These are phyloP conservation scores for Hyparrhenia diplandra DNA, from an alignment of 176 grass and related monocot genomes.

Conservation along the genomic window DNA sequence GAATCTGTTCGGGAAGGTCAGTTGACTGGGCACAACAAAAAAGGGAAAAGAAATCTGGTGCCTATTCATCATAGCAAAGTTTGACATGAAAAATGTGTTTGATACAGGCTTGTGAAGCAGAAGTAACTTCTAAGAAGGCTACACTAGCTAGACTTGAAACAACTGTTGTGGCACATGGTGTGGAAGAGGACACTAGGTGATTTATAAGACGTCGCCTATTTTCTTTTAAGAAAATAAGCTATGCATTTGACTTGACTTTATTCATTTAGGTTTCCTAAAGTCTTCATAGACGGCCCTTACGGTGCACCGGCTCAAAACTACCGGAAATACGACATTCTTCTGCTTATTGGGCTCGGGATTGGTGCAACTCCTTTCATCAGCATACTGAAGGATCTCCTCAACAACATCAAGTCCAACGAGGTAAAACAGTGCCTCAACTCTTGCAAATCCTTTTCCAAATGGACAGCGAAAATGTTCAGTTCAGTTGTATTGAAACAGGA, in stretches of 20 bases:
- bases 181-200: constrained; percentile 53
- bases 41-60: neutral
- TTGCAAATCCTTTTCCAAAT: neutral
- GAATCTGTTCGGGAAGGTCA: constrained; percentile 86
- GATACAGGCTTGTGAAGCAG: constrained; percentile 71
- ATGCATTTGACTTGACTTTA: neutral
- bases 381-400: constrained; percentile 90
- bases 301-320: constrained; percentile 99
- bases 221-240: neutral
- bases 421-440: constrained; percentile 32
- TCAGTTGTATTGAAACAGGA: constrained; percentile 40
- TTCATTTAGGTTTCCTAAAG: constrained; percentile 72
- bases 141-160: constrained; percentile 79
- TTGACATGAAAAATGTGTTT: neutral
- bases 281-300: constrained; percentile 81
- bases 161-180: constrained; percentile 70
- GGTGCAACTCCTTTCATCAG: constrained; percentile 99
- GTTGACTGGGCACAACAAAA: neutral
- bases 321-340: constrained; percentile 94
- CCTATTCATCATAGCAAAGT: neutral
- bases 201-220: neutral
- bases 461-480: neutral
- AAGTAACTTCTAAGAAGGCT: constrained; percentile 84
- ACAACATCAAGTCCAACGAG: constrained; percentile 67
- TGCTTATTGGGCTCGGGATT: constrained; percentile 92